A percentile compares a stretch with the other conserved stretches of the same genome.
Conservation (phyloP, 495 filamentous ascomycete species). For the Aspergillus cristatus region DNA sequence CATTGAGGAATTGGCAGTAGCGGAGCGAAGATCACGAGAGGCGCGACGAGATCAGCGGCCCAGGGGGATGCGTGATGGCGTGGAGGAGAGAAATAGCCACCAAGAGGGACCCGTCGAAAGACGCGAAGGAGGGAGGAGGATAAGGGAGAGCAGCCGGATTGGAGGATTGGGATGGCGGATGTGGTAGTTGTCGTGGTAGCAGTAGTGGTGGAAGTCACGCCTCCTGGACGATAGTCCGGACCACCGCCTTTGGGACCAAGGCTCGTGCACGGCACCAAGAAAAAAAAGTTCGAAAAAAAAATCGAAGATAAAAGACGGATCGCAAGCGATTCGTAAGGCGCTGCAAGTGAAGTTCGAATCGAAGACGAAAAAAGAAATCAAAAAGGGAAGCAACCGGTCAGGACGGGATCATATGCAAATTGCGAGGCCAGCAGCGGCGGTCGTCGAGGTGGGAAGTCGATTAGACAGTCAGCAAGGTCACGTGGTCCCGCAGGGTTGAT, state of each 20-base stretch:
- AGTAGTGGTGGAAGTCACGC: conserved; percentile 24
- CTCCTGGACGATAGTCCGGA: conserved; percentile 29
- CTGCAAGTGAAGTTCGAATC: neutral
- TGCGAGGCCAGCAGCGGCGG: too few species aligned
- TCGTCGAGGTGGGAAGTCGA: too few species aligned
- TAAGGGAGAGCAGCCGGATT: neutral
- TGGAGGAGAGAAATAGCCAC: conserved; percentile 4
- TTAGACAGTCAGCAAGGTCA: conserved; percentile 6
- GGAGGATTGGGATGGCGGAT: conserved; percentile 7
- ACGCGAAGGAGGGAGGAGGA: conserved; percentile 4
- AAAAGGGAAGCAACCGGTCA: too few species aligned
- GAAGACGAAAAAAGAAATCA: neutral
- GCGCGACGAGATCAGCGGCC: conserved; percentile 4
- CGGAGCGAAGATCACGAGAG: conserved; percentile 9
- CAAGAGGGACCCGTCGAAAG: conserved; percentile 16
- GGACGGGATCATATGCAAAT: too few species aligned
- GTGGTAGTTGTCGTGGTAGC: too few species aligned
- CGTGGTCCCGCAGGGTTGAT: conserved; percentile 3
- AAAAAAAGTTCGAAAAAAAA: neutral
- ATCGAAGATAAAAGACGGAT: neutral
- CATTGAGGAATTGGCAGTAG: conserved; percentile 20
- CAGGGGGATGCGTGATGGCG: neutral
- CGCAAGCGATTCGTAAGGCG: too few species aligned
- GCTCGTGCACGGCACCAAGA: conserved; percentile 18
- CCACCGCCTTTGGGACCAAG: conserved; percentile 16